A percentile compares a stretch with the other conserved stretches of the same genome.
Evolutionary conservation across 2,329 filamentous ascomycete species (phyloP).

Genomic region (Colletotrichum sp.): DNA sequence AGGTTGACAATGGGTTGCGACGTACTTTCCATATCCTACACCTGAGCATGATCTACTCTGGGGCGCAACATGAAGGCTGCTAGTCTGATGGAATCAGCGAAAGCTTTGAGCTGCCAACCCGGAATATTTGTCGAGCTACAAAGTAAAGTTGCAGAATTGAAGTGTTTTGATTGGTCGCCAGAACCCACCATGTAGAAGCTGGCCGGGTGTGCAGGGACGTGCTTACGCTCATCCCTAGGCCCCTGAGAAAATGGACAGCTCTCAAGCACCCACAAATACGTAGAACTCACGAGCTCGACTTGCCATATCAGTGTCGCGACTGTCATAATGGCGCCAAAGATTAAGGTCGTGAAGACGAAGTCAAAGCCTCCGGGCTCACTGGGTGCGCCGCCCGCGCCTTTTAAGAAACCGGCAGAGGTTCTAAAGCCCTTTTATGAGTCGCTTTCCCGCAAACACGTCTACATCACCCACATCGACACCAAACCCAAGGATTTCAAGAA

Average conservation of each 20-base stretch:
- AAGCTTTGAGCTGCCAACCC: not conserved
- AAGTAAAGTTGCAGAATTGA: not conserved
- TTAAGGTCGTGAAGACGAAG: constrained; percentile 30
- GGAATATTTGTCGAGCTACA: not conserved
- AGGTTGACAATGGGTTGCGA: not conserved
- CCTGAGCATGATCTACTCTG: constrained; percentile 43
- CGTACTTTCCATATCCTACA: constrained; percentile 45
- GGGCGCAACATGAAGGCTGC: constrained; percentile 13
- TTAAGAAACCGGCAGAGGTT: constrained; percentile 67
- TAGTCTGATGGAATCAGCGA: not conserved
- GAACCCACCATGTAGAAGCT: not conserved
- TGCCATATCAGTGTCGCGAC: not conserved
- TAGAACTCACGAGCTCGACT: not conserved
- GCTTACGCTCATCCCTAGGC: not conserved
- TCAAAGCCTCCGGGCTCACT: constrained; percentile 33
- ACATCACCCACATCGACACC: constrained; percentile 83
- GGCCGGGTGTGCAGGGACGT: not conserved
- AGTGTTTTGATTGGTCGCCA: not conserved
- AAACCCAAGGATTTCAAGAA: constrained; percentile 75
- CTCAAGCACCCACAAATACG: not conserved
- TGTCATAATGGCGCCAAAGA: constrained; percentile 33
- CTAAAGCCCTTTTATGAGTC: constrained; percentile 70
- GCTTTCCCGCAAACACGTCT: constrained; percentile 74
- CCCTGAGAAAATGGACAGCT: constrained; percentile 1
- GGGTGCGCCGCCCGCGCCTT: constrained; percentile 64